Base-by-base conservation (phyloP, 1,284 basidiomycete species). In the Melampsora larici-populina region DNA sequence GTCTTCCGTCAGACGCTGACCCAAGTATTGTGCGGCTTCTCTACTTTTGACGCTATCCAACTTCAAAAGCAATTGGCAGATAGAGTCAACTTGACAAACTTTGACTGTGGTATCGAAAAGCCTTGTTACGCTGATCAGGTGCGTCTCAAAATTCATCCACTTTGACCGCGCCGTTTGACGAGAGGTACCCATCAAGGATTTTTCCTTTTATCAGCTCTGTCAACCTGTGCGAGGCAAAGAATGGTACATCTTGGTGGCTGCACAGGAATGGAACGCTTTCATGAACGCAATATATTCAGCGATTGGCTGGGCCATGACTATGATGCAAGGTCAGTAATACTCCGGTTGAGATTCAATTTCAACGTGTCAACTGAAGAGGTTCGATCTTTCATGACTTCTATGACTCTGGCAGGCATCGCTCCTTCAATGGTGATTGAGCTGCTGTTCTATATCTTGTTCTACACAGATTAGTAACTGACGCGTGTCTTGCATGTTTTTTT, bases 261-360 rank as follows among this genome's bases (percentile, higher is more conserved):
- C 72, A 55, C 72, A 75, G 46, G 72, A 75, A 60, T 75, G 72
- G 72, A 75, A 75, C 36, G 66, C 64, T 40, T 75, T 75, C 49
- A 75, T 75, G 72, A 75, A 75, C n/a, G 48, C 64, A n/a, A 64
- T 64, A 17, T 75, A 75, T 40, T 49, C 65, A 33, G 48, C 64
- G 51, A 58, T 75, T 58, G 72, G 72, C 8, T 75, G 72, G 72
- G 64, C 72, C 15, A 75, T 75, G 72, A 75, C 63, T 51, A 75
- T 75, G 64, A 75, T 75, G 64, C 64, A 75, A 67, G 72, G 72
- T 75, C 24, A 55, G 62, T 36, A 18, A 67, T 46, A 46, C 9
- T 46, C 43, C 15, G 43, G 24, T 65, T 21, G 24, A 51, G 43
- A 31, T 29, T 17, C 43, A 46, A 15, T 46, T 46, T 46, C 43